Percentiles rank a stretch among this genome's conserved stretches.
Evolutionary conservation across 805 yeast species (phyloP).

Genomic region (Scheffersomyces lignosus): DNA sequence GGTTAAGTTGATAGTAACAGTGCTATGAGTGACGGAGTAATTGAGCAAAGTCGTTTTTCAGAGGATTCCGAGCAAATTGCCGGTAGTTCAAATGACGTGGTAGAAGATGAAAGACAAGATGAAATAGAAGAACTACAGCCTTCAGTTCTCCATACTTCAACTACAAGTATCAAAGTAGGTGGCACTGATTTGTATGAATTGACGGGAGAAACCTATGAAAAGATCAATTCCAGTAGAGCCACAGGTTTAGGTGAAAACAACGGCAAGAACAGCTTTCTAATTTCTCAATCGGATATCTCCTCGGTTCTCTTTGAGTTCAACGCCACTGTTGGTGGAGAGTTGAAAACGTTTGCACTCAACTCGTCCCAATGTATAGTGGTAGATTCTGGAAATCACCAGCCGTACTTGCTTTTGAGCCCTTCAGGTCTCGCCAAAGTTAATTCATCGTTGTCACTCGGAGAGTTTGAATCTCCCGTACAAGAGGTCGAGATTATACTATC

Average conservation of each 20-base stretch:
- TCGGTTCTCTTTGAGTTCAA: slow-evolving; percentile 24
- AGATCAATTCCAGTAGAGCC: slow-evolving; percentile 11
- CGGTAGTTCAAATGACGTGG: too few species aligned
- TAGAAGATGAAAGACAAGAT: too few species aligned
- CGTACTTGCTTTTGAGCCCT: slow-evolving; percentile 40
- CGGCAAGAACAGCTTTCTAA: slow-evolving; percentile 10
- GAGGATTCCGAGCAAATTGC: too few species aligned
- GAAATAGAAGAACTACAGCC: too few species aligned
- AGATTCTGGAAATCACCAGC: slow-evolving; percentile 26
- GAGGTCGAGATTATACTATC: neutral
- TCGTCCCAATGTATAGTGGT: slow-evolving; percentile 47
- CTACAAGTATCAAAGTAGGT: neutral
- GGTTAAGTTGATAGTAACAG: too few species aligned
- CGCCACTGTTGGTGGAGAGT: slow-evolving; percentile 13
- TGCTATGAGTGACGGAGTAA: too few species aligned
- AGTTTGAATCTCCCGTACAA: neutral
- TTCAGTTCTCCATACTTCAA: too few species aligned
- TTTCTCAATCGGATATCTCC: slow-evolving; percentile 28
- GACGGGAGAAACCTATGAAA: slow-evolving; percentile 25
- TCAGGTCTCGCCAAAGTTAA: slow-evolving; percentile 32
- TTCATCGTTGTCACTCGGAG: slow-evolving; percentile 2
- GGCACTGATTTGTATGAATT: slow-evolving; percentile 4
- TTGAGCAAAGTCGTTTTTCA: too few species aligned
- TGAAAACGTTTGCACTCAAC: slow-evolving; percentile 21
- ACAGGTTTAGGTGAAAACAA: neutral